Conservation (phyloP, 1,139 yeast species). For the Pichia sp. region DNA sequence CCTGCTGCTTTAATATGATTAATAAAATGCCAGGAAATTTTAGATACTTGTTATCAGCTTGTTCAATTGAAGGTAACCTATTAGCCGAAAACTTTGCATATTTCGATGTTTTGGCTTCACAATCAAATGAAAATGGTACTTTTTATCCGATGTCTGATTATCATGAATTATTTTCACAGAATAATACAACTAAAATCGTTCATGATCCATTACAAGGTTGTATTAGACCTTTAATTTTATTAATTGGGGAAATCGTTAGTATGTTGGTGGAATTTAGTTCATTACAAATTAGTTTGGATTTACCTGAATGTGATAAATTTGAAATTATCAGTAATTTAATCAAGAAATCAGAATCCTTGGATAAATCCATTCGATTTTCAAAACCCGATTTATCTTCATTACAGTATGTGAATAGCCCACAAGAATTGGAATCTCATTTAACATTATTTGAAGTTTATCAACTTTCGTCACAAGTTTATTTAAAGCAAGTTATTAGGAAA, state of each 20-base stretch:
- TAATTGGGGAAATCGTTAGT: conserved; percentile 39
- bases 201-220: conserved; percentile 44
- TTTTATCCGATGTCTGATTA: conserved; percentile 34
- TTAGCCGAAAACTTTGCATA: conserved; percentile 39
- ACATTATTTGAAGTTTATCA: conserved; percentile 47
- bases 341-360: conserved; percentile 26
- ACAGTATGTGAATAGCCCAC: conserved; percentile 32
- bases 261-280: conserved; percentile 21
- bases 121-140: conserved; percentile 35
- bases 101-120: conserved; percentile 38
- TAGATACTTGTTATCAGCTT: conserved; percentile 25
- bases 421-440: conserved; percentile 43
- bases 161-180: conserved; percentile 20
- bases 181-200: conserved; percentile 13
- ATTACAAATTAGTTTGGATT: conserved; percentile 16
- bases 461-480: conserved; percentile 39
- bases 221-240: conserved; percentile 35
- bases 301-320: conserved; percentile 21
- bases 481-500: conserved; percentile 40
- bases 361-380: conserved; percentile 33
- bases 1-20: conserved; percentile 29
- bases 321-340: conserved; percentile 18
- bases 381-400: conserved; percentile 39
- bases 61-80: conserved; percentile 33
- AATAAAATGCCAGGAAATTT: conserved; percentile 30